phyloP scores from a whole-genome alignment of 2,329 filamentous ascomycete species.

The Fonsecaea erecta region DNA sequence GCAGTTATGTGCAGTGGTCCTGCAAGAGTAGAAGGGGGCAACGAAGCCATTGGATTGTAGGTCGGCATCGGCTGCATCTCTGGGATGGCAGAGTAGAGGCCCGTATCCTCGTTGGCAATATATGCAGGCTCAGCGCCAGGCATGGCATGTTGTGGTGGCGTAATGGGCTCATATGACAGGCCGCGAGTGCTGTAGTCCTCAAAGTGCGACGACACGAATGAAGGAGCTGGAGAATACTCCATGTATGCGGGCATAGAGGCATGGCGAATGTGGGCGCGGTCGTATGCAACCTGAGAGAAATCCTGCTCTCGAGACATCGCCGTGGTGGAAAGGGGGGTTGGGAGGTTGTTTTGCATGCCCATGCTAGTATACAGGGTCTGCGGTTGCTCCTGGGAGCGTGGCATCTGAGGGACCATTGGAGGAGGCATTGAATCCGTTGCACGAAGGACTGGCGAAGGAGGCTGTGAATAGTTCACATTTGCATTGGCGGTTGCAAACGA shows the following conservation, averaged over 20 bases:
- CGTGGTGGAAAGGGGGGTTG: constrained; percentile 68
- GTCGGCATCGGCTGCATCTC: constrained; percentile 78
- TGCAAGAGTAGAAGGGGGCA: constrained; percentile 82
- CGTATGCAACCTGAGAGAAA: constrained; percentile 80
- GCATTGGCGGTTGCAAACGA: constrained; percentile 85
- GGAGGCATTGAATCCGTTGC: constrained; percentile 94
- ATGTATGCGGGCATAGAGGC: constrained; percentile 98
- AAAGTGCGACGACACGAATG: constrained; percentile 97
- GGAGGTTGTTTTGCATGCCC: constrained; percentile 70
- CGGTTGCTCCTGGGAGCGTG: constrained; percentile 65
- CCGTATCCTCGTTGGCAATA: constrained; percentile 97
- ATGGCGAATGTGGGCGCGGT: constrained; percentile 87
- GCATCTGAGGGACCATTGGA: constrained; percentile 75
- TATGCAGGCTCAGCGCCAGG: constrained; percentile 87
- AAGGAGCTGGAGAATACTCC: constrained; percentile 96
- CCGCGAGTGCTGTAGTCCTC: constrained; percentile 97
- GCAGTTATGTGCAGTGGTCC: constrained; percentile 73
- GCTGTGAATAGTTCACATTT: constrained; percentile 71
- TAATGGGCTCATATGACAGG: constrained; percentile 95
- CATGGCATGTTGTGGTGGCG: constrained; percentile 87
- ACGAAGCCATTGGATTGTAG: constrained; percentile 86
- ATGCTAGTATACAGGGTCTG: constrained; percentile 75
- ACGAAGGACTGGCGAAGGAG: constrained; percentile 85
- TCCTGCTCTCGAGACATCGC: constrained; percentile 88
- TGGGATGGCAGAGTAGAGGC: constrained; percentile 91